These are phyloP conservation scores for Candida schatavii DNA, from an alignment of 805 yeast genomes.

Conservation along the genomic window DNA sequence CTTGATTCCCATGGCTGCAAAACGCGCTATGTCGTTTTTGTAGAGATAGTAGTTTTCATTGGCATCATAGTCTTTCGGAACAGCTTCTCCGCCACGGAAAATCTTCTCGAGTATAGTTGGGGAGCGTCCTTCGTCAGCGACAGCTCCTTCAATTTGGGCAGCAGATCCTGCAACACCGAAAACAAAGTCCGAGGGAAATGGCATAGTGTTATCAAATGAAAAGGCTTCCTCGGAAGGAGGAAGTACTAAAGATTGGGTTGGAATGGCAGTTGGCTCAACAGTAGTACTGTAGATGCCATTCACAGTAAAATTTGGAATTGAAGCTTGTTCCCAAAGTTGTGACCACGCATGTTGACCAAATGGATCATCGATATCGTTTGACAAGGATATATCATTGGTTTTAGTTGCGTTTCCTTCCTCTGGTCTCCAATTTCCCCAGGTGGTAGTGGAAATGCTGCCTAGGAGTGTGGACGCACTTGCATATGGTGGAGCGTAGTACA, in stretches of 20 bases:
- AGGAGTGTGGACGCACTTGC: conserved; percentile 3
- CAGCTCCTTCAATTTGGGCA: conserved; percentile 36
- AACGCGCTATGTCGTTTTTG: conserved; percentile 29
- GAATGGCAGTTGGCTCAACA: conserved; percentile 17
- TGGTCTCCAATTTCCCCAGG: conserved; percentile 18
- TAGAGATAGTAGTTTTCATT: conserved; percentile 30
- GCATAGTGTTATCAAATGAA: conserved; percentile 11
- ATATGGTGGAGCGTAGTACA: conserved; percentile 8
- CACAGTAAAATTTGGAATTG: conserved; percentile 12
- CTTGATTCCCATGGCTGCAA: conserved; percentile 30
- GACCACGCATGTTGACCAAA: conserved; percentile 21
- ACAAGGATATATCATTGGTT: neutral
- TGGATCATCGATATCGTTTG: conserved; percentile 16
- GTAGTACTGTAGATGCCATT: conserved; percentile 13
- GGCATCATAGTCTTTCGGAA: conserved; percentile 21
- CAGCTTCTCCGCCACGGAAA: conserved; percentile 6
- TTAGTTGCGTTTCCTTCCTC: conserved; percentile 9
- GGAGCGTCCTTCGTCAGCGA: conserved; percentile 28
- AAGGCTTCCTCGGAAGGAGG: conserved; percentile 17
- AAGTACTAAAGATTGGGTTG: conserved; percentile 10
- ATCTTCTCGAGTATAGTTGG: conserved; percentile 28
- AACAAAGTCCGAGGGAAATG: conserved; percentile 15
- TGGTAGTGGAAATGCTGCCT: conserved; percentile 12
- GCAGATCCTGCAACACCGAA: conserved; percentile 34
- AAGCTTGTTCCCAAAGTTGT: conserved; percentile 13